These are phyloP conservation scores for Mucor racemosus DNA, from an alignment of 371 early-diverging fungal species.

Conservation along the genomic window DNA sequence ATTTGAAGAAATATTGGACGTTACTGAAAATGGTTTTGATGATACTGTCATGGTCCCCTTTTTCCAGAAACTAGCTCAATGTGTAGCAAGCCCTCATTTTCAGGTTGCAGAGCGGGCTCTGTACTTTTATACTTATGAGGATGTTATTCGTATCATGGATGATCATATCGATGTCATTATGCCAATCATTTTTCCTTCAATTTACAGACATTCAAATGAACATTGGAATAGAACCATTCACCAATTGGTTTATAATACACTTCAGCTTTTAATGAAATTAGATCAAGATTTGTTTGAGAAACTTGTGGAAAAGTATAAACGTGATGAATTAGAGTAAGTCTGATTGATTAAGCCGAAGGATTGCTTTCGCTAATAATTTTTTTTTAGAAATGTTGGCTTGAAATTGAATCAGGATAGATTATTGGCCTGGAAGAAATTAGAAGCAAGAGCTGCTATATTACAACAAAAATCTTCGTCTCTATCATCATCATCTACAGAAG, in stretches of 20 bases:
- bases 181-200: slow-evolving; percentile 91
- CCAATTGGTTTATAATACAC: slow-evolving; percentile 90
- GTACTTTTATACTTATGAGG: slow-evolving; percentile 97
- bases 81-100: slow-evolving; percentile 94
- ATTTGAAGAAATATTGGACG: slow-evolving; percentile 94
- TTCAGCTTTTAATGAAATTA: slow-evolving; percentile 91
- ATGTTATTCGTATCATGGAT: slow-evolving; percentile 89
- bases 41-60: slow-evolving; percentile 85
- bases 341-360: background rate
- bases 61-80: slow-evolving; percentile 89
- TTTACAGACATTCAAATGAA: slow-evolving; percentile 89
- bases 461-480: background rate
- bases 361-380: background rate
- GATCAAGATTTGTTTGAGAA: slow-evolving; percentile 91
- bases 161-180: slow-evolving; percentile 88
- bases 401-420: slow-evolving; percentile 10
- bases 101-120: slow-evolving; percentile 98
- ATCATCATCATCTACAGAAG: slow-evolving; percentile 1
- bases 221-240: slow-evolving; percentile 99
- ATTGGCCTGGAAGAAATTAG: slow-evolving; percentile 14
- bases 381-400: slow-evolving; percentile 1
- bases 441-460: slow-evolving; percentile 8
- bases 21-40: slow-evolving; percentile 90
- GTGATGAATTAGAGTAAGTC: slow-evolving; percentile 28
- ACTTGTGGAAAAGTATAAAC: slow-evolving; percentile 82